phyloP scores from a whole-genome alignment of 176 grass and related monocot genomes.

The Oryza brachyantha region DNA sequence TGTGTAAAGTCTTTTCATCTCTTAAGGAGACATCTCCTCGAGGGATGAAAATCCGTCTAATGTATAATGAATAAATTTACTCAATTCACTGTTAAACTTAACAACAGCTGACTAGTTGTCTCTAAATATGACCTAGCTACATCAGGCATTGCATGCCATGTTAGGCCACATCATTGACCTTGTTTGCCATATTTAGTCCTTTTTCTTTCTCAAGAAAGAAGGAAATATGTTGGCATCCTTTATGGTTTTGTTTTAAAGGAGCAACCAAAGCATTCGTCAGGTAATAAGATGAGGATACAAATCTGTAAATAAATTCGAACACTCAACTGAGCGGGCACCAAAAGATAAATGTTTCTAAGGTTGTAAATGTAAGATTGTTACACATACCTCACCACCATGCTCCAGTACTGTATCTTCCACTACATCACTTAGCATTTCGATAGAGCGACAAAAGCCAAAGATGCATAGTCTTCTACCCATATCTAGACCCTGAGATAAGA shows the following conservation, averaged over 20 bases:
- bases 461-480: slow-evolving; percentile 94
- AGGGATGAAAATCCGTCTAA: too few relatives aligned
- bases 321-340: background rate
- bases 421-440: slow-evolving; percentile 97
- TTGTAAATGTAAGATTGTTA: background rate
- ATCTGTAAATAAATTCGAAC: background rate
- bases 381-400: slow-evolving; percentile 87
- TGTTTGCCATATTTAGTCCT: background rate
- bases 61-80: background rate
- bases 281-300: background rate
- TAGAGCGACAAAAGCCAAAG: slow-evolving; percentile 90
- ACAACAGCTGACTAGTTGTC: background rate
- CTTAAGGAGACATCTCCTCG: too few relatives aligned
- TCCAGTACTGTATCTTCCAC: slow-evolving; percentile 93
- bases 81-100: background rate
- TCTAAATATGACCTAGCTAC: background rate
- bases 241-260: background rate
- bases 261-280: background rate
- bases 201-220: background rate
- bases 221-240: background rate
- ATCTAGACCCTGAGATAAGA: slow-evolving; percentile 68
- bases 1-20: too few relatives aligned
- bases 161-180: background rate
- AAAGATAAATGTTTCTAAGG: background rate
- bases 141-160: background rate